Evolutionary conservation across 495 filamentous ascomycete genomes (phyloP).

Genomic region (Tuber microsphaerosporum): DNA sequence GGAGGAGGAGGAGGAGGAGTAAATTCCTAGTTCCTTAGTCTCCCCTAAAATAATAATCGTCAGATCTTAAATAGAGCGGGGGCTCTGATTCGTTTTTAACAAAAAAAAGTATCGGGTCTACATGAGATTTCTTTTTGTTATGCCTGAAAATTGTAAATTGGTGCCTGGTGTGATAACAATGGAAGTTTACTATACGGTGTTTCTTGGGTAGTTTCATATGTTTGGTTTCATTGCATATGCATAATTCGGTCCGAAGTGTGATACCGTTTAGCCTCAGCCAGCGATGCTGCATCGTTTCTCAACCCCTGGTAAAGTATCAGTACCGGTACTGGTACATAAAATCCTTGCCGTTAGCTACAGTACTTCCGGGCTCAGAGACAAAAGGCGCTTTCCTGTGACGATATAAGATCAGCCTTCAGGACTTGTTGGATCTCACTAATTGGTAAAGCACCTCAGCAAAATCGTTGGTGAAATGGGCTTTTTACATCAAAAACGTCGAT

Average conservation of each 20-base stretch:
- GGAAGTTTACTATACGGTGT: neutral
- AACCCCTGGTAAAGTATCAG: neutral
- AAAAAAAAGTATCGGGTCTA: constrained; percentile 45
- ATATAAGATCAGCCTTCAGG: too few relatives aligned
- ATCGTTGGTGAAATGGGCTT: too few relatives aligned
- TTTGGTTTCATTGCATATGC: neutral
- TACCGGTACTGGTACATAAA: neutral
- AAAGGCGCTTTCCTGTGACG: too few relatives aligned
- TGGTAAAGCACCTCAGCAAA: too few relatives aligned
- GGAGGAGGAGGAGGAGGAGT: constrained; percentile 81
- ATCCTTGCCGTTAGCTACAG: too few relatives aligned
- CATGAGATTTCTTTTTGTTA: constrained; percentile 20
- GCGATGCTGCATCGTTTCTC: neutral
- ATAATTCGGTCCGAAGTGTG: neutral
- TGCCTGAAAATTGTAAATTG: constrained; percentile 4
- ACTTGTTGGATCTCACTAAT: too few relatives aligned
- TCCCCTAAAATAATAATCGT: neutral
- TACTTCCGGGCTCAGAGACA: too few relatives aligned
- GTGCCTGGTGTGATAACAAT: neutral
- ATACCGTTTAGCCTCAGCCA: neutral
- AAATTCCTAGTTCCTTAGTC: constrained; percentile 42
- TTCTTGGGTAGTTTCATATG: neutral
- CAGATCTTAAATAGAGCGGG: neutral
- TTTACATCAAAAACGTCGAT: too few relatives aligned
- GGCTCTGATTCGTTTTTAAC: constrained; percentile 38